Conservation (phyloP, 148 eudicot species). For the Dianthus caryophyllus region DNA sequence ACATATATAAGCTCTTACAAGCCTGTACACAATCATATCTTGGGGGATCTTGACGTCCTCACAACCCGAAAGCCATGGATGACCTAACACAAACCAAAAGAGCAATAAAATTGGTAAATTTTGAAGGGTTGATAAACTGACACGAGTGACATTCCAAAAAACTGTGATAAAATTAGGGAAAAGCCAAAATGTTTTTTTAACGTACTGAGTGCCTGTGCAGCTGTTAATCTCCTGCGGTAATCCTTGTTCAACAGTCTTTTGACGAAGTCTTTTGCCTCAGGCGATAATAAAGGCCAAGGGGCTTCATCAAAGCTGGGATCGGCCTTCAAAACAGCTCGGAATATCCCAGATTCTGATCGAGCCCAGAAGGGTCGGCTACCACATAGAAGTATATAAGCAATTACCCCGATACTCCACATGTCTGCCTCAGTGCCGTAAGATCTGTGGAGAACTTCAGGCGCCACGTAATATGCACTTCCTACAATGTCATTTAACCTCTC, state of each 20-base stretch:
- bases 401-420: conserved; percentile 99
- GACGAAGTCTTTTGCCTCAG: conserved; percentile 87
- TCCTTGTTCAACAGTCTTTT: conserved; percentile 85
- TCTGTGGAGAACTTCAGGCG: conserved; percentile 94
- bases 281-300: conserved; percentile 91
- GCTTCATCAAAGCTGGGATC: conserved; percentile 86
- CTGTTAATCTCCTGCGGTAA: conserved; percentile 86
- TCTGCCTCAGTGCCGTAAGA: conserved; percentile 97
- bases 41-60: conserved; percentile 71
- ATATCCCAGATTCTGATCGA: conserved; percentile 90
- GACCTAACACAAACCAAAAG: conserved; percentile 68
- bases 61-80: conserved; percentile 79
- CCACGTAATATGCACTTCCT: conserved; percentile 97
- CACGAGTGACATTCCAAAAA: too few relatives aligned
- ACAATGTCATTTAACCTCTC: conserved; percentile 92
- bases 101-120: too few relatives aligned
- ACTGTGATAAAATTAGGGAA: too few relatives aligned
- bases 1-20: conserved; percentile 75
- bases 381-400: conserved; percentile 91
- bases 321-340: conserved; percentile 82
- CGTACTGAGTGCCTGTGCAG: conserved; percentile 92
- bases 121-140: too few relatives aligned
- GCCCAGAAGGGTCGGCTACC: conserved; percentile 98
- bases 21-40: conserved; percentile 82
- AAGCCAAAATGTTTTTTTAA: neutral